Percentiles rank a stretch among this genome's conserved stretches.
Conservation (phyloP, 176 grass and related monocot genomes). For the Paspalum vaginatum region DNA sequence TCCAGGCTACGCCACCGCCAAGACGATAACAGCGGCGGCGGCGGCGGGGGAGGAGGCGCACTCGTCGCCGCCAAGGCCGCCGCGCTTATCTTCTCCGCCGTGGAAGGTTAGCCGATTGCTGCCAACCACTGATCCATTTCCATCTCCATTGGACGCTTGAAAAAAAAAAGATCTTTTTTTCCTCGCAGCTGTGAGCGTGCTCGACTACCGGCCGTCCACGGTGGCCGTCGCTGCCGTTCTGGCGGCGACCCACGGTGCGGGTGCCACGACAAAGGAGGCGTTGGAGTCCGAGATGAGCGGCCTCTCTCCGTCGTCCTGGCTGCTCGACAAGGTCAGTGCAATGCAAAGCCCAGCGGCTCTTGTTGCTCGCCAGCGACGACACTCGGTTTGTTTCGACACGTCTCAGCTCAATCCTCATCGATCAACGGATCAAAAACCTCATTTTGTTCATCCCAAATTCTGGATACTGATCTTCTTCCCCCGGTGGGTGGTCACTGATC, state of each 20-base stretch:
- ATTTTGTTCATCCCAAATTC: background rate
- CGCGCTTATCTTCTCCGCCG: conserved; percentile 40
- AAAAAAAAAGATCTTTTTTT: background rate
- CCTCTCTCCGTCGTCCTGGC: conserved; percentile 36
- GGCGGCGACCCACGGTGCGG: conserved; percentile 40
- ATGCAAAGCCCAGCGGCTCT: background rate
- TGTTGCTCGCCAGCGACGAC: background rate
- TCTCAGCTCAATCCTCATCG: background rate
- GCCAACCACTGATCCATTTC: background rate
- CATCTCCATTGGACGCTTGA: background rate
- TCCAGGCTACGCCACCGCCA: conserved; percentile 37
- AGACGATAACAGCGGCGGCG: background rate
- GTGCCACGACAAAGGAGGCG: conserved; percentile 42
- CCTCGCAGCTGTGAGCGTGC: conserved; percentile 44
- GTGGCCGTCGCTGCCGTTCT: conserved; percentile 61
- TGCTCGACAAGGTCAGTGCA: conserved; percentile 54
- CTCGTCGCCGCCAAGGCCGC: conserved; percentile 31
- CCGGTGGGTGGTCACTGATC: background rate
- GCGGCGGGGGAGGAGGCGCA: background rate
- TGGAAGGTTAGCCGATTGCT: conserved; percentile 21
- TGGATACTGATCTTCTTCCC: background rate
- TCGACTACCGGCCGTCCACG: conserved; percentile 58
- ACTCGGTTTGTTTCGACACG: background rate
- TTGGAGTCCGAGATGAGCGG: conserved; percentile 46
- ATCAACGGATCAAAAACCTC: conserved; percentile 4